Evolutionary conservation across 164 flowering plant species (phyloP).

Genomic region (Taxillus chinensis): DNA sequence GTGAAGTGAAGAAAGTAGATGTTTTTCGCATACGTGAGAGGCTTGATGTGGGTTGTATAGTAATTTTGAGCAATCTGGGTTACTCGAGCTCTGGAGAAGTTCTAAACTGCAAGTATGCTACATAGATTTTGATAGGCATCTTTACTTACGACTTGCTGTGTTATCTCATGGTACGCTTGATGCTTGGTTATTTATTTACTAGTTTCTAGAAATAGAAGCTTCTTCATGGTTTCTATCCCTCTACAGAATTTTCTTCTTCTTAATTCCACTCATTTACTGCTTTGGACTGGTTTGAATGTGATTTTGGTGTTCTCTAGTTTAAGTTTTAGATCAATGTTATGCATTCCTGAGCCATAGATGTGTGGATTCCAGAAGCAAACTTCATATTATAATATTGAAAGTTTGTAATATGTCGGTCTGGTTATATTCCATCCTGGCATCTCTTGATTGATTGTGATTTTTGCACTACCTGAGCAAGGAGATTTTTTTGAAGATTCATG

Average conservation of each 20-base stretch:
- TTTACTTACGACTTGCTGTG: slow-evolving; percentile 8
- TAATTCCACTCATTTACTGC: not conserved
- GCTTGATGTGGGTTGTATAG: slow-evolving; percentile 76
- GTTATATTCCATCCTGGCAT: too few relatives aligned
- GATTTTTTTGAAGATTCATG: too few relatives aligned
- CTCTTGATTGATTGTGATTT: too few relatives aligned
- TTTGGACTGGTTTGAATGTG: not conserved
- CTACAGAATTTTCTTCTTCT: not conserved
- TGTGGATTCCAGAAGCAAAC: too few relatives aligned
- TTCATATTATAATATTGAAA: too few relatives aligned
- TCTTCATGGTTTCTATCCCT: not conserved
- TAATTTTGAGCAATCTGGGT: slow-evolving; percentile 72
- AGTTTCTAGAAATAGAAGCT: not conserved
- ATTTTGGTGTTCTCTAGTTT: not conserved
- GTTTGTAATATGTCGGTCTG: too few relatives aligned
- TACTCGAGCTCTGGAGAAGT: slow-evolving; percentile 97
- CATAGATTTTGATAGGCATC: slow-evolving; percentile 19
- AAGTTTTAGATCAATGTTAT: not conserved
- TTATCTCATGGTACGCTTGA: slow-evolving; percentile 3
- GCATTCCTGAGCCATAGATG: too few relatives aligned
- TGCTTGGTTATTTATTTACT: not conserved
- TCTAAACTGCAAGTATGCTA: slow-evolving; percentile 95
- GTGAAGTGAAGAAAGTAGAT: slow-evolving; percentile 93
- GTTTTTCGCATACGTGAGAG: slow-evolving; percentile 76
- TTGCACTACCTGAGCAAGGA: too few relatives aligned